phyloP scores from a whole-genome alignment of 225 moss, liverwort and hornwort genomes.

The Rhytidiadelphus loreus region DNA sequence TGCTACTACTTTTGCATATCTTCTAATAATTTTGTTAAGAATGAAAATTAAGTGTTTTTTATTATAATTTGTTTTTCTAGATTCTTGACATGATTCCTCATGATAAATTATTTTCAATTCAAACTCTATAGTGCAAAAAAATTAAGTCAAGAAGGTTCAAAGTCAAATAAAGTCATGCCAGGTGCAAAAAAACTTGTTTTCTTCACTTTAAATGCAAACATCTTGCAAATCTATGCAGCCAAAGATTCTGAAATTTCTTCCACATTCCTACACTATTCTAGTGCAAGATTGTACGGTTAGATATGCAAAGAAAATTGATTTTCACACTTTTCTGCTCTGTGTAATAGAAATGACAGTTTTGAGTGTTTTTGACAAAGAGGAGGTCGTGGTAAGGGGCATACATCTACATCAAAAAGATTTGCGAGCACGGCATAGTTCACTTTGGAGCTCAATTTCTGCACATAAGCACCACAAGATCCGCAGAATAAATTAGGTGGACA shows the following conservation, averaged over 20 bases:
- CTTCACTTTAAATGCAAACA: neutral
- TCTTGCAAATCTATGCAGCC: neutral
- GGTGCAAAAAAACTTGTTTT: neutral
- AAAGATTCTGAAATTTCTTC: neutral
- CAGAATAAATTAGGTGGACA: neutral
- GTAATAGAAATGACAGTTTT: neutral
- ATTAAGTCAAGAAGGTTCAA: neutral
- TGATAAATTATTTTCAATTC: neutral
- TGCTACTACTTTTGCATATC: neutral
- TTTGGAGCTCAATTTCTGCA: constrained; percentile 88
- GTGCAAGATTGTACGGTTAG: neutral
- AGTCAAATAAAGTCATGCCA: neutral
- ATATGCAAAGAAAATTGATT: neutral
- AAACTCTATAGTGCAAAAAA: neutral
- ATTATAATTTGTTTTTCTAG: neutral
- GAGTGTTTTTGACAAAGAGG: neutral
- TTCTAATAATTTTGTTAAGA: neutral
- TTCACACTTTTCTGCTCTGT: neutral
- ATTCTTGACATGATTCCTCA: neutral
- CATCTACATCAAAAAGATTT: constrained; percentile 79
- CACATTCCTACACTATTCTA: neutral
- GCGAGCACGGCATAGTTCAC: constrained; percentile 89
- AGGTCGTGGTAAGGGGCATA: constrained; percentile 10
- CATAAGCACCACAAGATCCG: neutral
- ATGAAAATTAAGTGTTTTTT: neutral